Evolutionary conservation across 768 basidiomycete species (phyloP).

Genomic region (Sarcomyxa edulis): DNA sequence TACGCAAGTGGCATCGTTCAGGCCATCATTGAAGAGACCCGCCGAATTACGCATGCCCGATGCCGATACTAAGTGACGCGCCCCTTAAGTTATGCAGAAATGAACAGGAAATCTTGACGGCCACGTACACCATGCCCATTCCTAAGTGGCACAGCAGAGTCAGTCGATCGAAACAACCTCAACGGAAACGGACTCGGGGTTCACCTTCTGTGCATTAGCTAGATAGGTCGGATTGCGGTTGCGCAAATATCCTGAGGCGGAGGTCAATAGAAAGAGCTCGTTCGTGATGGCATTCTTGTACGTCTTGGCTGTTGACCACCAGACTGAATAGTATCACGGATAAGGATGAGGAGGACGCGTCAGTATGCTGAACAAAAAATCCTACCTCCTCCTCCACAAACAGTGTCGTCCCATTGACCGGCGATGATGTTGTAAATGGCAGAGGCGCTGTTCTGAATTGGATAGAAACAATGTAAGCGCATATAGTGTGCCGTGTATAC

Average conservation of each 20-base stretch:
- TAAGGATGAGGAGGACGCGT: neutral
- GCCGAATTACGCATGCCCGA: constrained; percentile 42
- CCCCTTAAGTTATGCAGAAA: too few relatives aligned
- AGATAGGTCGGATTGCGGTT: constrained; percentile 34
- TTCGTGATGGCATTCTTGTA: constrained; percentile 65
- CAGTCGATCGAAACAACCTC: neutral
- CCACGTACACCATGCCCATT: constrained; percentile 31
- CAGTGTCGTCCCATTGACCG: constrained; percentile 43
- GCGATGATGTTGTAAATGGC: constrained; percentile 48
- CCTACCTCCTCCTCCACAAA: constrained; percentile 48
- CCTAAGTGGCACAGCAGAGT: constrained; percentile 11
- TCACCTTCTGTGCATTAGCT: constrained; percentile 42
- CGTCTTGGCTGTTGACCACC: constrained; percentile 50
- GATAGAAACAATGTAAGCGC: neutral
- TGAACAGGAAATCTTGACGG: too few relatives aligned
- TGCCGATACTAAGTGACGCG: constrained; percentile 23
- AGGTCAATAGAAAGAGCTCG: constrained; percentile 46
- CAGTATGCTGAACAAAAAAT: neutral
- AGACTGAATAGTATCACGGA: constrained; percentile 38
- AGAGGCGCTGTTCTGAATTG: constrained; percentile 37
- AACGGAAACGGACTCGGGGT: neutral
- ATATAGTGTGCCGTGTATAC: too few relatives aligned
- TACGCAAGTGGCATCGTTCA: constrained; percentile 26
- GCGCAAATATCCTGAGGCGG: constrained; percentile 41
- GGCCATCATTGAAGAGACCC: constrained; percentile 42